Conservation (phyloP, 805 yeast genomes). For the Yamadazyma ubonensis region DNA sequence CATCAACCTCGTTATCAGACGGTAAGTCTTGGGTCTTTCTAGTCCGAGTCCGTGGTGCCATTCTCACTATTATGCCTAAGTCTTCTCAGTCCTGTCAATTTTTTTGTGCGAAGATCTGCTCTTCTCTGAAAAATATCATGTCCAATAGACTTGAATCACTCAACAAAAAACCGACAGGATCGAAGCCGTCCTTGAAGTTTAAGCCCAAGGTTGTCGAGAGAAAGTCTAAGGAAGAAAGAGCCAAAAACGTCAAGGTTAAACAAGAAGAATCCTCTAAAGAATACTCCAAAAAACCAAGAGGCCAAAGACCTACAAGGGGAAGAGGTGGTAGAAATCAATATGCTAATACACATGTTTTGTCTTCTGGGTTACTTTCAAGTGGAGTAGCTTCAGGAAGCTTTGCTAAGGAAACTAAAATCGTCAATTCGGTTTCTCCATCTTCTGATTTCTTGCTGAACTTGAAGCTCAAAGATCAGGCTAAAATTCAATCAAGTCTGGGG, state of each 20-base stretch:
- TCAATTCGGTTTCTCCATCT: slow-evolving; percentile 30
- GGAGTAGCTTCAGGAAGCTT: slow-evolving; percentile 44
- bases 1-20: slow-evolving; percentile 67
- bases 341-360: slow-evolving; percentile 60
- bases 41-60: no score
- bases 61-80: no score
- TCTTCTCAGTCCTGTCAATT: no score
- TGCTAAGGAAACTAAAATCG: slow-evolving; percentile 29
- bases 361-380: slow-evolving; percentile 71
- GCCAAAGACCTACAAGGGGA: slow-evolving; percentile 29
- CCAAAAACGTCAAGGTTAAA: slow-evolving; percentile 53
- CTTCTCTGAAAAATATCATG: slow-evolving; percentile 21
- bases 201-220: slow-evolving; percentile 87
- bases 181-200: slow-evolving; percentile 65
- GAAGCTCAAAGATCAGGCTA: slow-evolving; percentile 15
- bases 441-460: slow-evolving; percentile 42
- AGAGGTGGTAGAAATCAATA: slow-evolving; percentile 38
- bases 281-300: slow-evolving; percentile 19
- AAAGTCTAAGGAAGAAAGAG: slow-evolving; percentile 81
- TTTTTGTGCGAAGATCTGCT: slow-evolving; percentile 6
- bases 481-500: background rate
- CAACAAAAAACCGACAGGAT: slow-evolving; percentile 26
- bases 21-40: slow-evolving; percentile 20
- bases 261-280: slow-evolving; percentile 26
- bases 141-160: slow-evolving; percentile 44